Evolutionary conservation across 2,329 filamentous ascomycete genomes (phyloP).

Genomic region (Aspergillus ustus): DNA sequence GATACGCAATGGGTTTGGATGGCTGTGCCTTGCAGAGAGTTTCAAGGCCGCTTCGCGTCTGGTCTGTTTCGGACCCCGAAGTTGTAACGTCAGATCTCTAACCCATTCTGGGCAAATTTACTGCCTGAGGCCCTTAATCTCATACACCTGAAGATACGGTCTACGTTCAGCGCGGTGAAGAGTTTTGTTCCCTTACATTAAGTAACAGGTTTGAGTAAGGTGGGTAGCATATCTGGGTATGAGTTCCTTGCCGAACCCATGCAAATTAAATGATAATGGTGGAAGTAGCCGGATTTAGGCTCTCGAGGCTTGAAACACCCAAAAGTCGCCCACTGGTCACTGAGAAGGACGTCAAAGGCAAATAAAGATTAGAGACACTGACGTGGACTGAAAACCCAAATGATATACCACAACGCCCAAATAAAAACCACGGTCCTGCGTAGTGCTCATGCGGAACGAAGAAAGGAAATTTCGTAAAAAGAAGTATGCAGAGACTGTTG

Average conservation of each 20-base stretch:
- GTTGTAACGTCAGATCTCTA: slow-evolving; percentile 14
- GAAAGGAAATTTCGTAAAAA: slow-evolving; percentile 10
- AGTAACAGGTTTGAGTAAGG: slow-evolving; percentile 11
- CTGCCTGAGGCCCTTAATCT: slow-evolving; percentile 1
- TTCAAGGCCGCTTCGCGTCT: slow-evolving; percentile 9
- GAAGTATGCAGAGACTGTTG: background rate
- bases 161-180: background rate
- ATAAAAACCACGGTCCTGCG: slow-evolving; percentile 32
- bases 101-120: slow-evolving; percentile 4
- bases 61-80: background rate
- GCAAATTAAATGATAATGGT: slow-evolving; percentile 9
- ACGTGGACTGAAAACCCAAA: slow-evolving; percentile 15
- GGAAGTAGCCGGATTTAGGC: slow-evolving; percentile 1
- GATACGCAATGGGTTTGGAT: background rate
- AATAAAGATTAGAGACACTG: slow-evolving; percentile 13
- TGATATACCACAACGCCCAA: slow-evolving; percentile 27
- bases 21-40: background rate
- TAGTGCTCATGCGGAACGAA: slow-evolving; percentile 26
- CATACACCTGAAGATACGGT: background rate
- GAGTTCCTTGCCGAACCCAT: slow-evolving; percentile 6
- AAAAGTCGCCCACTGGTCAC: slow-evolving; percentile 2
- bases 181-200: slow-evolving; percentile 9
- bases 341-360: slow-evolving; percentile 10
- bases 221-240: slow-evolving; percentile 3
- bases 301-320: slow-evolving; percentile 27